A percentile compares a stretch with the other conserved stretches of the same genome.
Conservation (phyloP, 2,329 filamentous ascomycete species). For the Arachnopeziza araneosa region DNA sequence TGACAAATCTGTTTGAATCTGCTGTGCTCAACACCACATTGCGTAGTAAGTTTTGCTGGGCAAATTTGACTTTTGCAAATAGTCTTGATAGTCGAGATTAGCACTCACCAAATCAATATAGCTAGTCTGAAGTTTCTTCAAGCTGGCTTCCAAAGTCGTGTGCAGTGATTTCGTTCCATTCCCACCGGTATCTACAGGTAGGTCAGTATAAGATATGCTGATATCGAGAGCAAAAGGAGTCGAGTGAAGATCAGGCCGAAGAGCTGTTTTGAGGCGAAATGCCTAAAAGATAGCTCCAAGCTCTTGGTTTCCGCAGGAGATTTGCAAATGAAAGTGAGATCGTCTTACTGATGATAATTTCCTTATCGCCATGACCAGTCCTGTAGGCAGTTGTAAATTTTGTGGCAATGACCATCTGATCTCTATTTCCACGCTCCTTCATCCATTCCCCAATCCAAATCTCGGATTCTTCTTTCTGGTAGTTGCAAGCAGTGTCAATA, state of each 20-base stretch:
- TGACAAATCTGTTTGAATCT: not conserved
- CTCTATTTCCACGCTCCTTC: conserved; percentile 55
- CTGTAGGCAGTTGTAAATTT: conserved; percentile 41
- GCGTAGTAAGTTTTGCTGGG: not conserved
- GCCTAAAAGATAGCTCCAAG: too few relatives aligned
- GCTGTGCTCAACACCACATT: not conserved
- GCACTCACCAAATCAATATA: conserved; percentile 59
- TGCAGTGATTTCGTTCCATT: conserved; percentile 59
- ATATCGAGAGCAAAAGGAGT: too few relatives aligned
- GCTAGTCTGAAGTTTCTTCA: conserved; percentile 57
- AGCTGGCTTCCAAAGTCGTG: conserved; percentile 47
- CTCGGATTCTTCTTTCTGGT: conserved; percentile 56
- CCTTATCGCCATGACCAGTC: conserved; percentile 23
- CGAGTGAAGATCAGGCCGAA: too few relatives aligned
- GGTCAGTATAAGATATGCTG: too few relatives aligned
- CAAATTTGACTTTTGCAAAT: not conserved
- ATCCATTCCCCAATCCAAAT: conserved; percentile 68
- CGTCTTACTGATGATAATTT: conserved; percentile 33
- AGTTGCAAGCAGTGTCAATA: conserved; percentile 64
- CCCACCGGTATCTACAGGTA: conserved; percentile 33
- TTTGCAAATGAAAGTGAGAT: too few relatives aligned
- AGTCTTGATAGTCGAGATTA: not conserved
- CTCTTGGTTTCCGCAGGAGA: too few relatives aligned
- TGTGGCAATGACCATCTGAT: conserved; percentile 62
- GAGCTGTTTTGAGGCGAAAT: too few relatives aligned